A percentile compares a stretch with the other conserved stretches of the same genome.
Conservation (phyloP, 2,329 filamentous ascomycete species). For the Penicillium oxalicum region DNA sequence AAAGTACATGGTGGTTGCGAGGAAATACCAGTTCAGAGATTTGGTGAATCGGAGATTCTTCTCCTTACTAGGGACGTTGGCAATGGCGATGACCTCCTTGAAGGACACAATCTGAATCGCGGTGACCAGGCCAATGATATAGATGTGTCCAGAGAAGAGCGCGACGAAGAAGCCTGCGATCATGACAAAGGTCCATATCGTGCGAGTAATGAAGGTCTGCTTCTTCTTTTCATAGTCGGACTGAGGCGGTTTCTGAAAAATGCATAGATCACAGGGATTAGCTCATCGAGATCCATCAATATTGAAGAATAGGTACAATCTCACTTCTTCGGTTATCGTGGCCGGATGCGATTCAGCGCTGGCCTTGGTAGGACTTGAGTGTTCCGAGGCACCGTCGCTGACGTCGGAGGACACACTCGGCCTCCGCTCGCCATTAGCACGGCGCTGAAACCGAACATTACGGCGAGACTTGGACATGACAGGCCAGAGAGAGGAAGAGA, state of each 20-base stretch:
- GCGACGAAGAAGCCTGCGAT: conserved; percentile 85
- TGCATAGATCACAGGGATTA: conserved; percentile 6
- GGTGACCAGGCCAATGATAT: conserved; percentile 89
- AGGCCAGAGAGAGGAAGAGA: conserved; percentile 4
- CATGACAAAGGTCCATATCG: conserved; percentile 98
- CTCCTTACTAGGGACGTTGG: conserved; percentile 86
- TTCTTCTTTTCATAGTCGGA: conserved; percentile 98
- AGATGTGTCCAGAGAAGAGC: conserved; percentile 95
- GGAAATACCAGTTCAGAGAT: conserved; percentile 97
- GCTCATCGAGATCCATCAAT: not conserved
- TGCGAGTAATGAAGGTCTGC: conserved; percentile 91
- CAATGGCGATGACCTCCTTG: conserved; percentile 98
- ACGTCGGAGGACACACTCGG: conserved; percentile 49
- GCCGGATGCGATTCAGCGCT: conserved; percentile 34
- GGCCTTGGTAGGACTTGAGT: conserved; percentile 46
- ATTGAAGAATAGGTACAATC: not conserved
- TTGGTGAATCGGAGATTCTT: conserved; percentile 90
- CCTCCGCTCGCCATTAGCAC: conserved; percentile 44
- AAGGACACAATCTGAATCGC: conserved; percentile 94
- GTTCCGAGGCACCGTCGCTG: conserved; percentile 48
- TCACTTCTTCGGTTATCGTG: conserved; percentile 34
- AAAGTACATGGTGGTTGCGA: conserved; percentile 99
- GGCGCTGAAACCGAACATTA: conserved; percentile 57
- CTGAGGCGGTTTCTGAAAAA: conserved; percentile 31
- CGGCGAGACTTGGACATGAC: conserved; percentile 51